These are phyloP conservation scores for Oryza brachyantha DNA, from an alignment of 176 grass and related monocot species.

Conservation along the genomic window DNA sequence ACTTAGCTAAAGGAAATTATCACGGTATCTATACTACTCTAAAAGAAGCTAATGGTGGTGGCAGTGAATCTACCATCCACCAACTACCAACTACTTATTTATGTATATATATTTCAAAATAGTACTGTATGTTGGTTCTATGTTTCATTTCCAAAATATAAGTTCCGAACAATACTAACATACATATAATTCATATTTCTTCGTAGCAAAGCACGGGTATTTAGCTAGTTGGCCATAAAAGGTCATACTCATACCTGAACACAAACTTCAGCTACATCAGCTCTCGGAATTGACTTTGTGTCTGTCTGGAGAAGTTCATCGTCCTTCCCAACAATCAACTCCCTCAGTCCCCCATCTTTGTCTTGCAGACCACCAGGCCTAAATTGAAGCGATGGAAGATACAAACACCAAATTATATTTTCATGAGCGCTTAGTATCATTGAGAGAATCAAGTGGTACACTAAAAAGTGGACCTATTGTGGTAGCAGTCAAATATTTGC, in stretches of 20 bases:
- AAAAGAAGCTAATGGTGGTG: too few species aligned
- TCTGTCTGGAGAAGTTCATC: conserved; percentile 87
- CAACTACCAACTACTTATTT: too few species aligned
- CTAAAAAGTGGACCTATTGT: neutral
- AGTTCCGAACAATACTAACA: too few species aligned
- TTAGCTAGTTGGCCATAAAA: neutral
- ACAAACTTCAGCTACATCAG: conserved; percentile 92
- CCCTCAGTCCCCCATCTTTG: conserved; percentile 65
- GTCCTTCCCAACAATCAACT: conserved; percentile 80
- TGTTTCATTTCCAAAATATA: too few species aligned
- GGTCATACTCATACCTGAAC: conserved; percentile 69
- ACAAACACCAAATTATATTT: neutral
- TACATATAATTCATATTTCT: too few species aligned
- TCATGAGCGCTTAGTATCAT: neutral
- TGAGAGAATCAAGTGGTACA: neutral
- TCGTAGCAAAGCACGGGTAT: too few species aligned
- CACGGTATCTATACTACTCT: too few species aligned
- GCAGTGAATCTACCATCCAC: too few species aligned
- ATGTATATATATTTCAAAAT: too few species aligned
- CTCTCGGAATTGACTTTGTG: conserved; percentile 73
- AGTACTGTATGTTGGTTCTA: too few species aligned
- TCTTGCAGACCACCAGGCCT: conserved; percentile 83
- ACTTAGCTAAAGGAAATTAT: neutral
- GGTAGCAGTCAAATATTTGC: neutral
- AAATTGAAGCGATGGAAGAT: conserved; percentile 19